Conservation (phyloP, 2,329 filamentous ascomycete species). For the Rhynchosporium graminicola region DNA sequence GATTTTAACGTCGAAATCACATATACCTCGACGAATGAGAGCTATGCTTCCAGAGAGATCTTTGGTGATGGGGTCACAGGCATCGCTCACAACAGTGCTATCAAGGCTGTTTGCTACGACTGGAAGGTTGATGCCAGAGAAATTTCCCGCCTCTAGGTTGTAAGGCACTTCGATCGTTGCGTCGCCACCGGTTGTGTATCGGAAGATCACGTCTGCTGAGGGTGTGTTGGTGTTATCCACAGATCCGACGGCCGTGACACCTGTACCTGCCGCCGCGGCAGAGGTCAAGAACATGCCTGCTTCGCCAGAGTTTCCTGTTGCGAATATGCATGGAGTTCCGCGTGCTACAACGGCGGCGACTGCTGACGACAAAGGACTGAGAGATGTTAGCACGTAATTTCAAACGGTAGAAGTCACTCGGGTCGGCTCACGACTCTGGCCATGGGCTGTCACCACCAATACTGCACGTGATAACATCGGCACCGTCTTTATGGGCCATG, state of each 20-base stretch:
- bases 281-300: slow-evolving; percentile 11
- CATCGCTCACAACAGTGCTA: slow-evolving; percentile 8
- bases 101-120: slow-evolving; percentile 11
- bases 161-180: slow-evolving; percentile 5
- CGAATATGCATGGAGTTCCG: slow-evolving; percentile 15
- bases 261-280: slow-evolving; percentile 1
- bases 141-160: slow-evolving; percentile 1
- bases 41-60: slow-evolving; percentile 16
- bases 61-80: slow-evolving; percentile 2
- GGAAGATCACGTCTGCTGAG: background rate
- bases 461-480: slow-evolving; percentile 21
- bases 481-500: slow-evolving; percentile 20
- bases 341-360: slow-evolving; percentile 5
- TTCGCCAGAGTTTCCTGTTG: slow-evolving; percentile 7
- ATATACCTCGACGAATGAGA: slow-evolving; percentile 18
- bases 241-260: slow-evolving; percentile 12
- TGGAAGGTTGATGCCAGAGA: slow-evolving; percentile 2
- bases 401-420: background rate
- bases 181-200: slow-evolving; percentile 1
- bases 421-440: slow-evolving; percentile 12
- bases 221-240: slow-evolving; percentile 12
- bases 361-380: slow-evolving; percentile 13
- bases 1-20: slow-evolving; percentile 17
- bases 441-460: slow-evolving; percentile 16
- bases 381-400: background rate